Evolutionary conservation across 2,329 filamentous ascomycete species (phyloP), one percentile per base, ranked within the genome.

Genomic region (Botryotinia narcissicola): DNA sequence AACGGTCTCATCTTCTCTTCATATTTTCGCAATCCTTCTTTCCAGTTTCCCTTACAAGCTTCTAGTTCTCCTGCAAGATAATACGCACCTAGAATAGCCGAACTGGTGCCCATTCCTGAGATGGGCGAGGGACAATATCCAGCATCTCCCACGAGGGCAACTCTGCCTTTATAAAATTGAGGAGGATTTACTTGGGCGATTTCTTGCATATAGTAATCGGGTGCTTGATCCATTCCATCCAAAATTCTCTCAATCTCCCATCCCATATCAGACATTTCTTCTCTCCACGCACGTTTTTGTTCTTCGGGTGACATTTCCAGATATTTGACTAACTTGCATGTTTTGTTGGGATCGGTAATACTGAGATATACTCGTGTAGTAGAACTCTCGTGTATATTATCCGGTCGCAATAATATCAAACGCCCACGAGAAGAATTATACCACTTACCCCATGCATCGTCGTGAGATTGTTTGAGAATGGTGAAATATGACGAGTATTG

Each of bases 101-200:
- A 76, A 9, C 80, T 82, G 1, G 83, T 85, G 7, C 84, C 84
- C 72, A 80, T 80, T 0, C 85, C 85, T 0, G 83, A 84, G 14
- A 82, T 79, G 3, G 70, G 70, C 4, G 61, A 60, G 32, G 71
- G 71, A 16, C 81, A 81, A 73, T 83, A 85, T 0, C 81, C 87
- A 3, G 87, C 87, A 78, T 90, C 88, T 9, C 88, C 88, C 2
- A 89, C 80, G 1, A 90, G 79, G 4, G 89, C 82, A 16, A 77
- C 74, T 9, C 76, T 75, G 2, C 88, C 83, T 32, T 76, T 79
- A 42, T 72, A 80, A 79, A 85, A 5, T 83, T 82, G 74, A 0
- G 81, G 77, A 59, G 83, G 64, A 48, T 82, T 83, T 32, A 88
- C 81, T n/a, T 83, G 82, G 0, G 79, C 81, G 29, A 85, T 76